Evolutionary conservation across 108 stramenopile genomes (phyloP).

Genomic region (Pseudonitzschia multistriata): DNA sequence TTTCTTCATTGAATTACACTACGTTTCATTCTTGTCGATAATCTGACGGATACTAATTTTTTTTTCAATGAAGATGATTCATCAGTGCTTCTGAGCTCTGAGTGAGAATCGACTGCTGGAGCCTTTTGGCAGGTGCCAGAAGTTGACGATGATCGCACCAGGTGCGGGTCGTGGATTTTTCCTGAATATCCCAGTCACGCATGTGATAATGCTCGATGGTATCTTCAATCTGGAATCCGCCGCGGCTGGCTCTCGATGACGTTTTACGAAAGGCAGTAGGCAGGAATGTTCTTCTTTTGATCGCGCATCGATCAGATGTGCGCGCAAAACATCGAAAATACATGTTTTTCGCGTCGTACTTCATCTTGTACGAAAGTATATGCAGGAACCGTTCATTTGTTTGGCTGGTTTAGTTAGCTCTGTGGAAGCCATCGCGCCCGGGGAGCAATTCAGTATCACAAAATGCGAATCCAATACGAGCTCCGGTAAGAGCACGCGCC

Average conservation of each 20-base stretch:
- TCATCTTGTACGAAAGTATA: no score
- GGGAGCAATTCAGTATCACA: neutral
- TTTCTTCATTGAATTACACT: no score
- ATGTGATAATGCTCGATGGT: neutral
- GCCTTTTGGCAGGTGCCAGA: no score
- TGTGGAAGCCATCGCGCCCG: neutral
- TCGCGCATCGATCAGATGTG: no score
- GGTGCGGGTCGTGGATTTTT: neutral
- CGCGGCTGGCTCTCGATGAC: neutral
- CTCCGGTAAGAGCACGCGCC: neutral
- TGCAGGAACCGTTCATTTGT: no score
- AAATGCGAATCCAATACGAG: neutral
- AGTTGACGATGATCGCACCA: neutral
- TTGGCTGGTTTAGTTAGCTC: no score
- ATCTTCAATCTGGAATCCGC: neutral
- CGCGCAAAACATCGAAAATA: no score
- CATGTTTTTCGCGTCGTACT: no score
- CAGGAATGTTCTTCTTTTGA: neutral
- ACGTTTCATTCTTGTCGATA: no score
- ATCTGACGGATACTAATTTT: no score
- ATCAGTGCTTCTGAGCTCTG: neutral
- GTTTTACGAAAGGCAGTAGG: neutral
- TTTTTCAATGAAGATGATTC: no score
- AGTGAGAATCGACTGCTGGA: neutral
- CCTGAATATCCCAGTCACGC: no score